Evolutionary conservation across 352 stramenopile genomes (phyloP).

Genomic region (Phytophthora uliginosa): DNA sequence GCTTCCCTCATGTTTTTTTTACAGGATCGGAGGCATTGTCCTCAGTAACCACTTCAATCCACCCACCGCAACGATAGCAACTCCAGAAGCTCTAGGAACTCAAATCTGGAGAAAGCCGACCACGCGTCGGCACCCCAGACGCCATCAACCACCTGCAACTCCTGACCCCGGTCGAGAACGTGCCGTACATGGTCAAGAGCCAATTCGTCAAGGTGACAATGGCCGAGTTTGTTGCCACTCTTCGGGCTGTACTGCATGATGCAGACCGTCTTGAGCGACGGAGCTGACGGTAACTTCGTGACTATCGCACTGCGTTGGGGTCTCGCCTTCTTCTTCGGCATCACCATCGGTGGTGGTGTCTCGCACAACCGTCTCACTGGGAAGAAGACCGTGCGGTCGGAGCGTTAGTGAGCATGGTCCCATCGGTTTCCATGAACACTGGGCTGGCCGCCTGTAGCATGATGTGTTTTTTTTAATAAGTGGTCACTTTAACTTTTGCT

Average conservation of each 20-base stretch:
- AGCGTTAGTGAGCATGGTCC: slow-evolving; percentile 1
- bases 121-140: not conserved
- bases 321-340: slow-evolving; percentile 12
- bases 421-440: slow-evolving; percentile 5
- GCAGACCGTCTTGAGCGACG: not conserved
- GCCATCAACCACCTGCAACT: slow-evolving; percentile 1
- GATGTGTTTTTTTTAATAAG: too few species aligned
- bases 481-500: too few species aligned
- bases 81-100: not conserved
- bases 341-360: slow-evolving; percentile 3
- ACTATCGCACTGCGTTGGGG: not conserved
- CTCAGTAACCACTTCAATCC: not conserved
- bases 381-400: not conserved
- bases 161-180: slow-evolving; percentile 3
- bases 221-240: slow-evolving; percentile 1
- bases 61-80: not conserved
- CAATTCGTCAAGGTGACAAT: not conserved
- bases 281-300: not conserved
- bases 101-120: slow-evolving; percentile 1
- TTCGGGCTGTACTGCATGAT: not conserved
- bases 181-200: slow-evolving; percentile 1
- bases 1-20: too few species aligned
- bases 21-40: too few species aligned
- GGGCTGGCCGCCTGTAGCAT: slow-evolving; percentile 1
- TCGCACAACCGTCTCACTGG: slow-evolving; percentile 4